phyloP scores from a whole-genome alignment of 2,329 filamentous ascomycete species.

The Hymenoscyphus fraxineus region DNA sequence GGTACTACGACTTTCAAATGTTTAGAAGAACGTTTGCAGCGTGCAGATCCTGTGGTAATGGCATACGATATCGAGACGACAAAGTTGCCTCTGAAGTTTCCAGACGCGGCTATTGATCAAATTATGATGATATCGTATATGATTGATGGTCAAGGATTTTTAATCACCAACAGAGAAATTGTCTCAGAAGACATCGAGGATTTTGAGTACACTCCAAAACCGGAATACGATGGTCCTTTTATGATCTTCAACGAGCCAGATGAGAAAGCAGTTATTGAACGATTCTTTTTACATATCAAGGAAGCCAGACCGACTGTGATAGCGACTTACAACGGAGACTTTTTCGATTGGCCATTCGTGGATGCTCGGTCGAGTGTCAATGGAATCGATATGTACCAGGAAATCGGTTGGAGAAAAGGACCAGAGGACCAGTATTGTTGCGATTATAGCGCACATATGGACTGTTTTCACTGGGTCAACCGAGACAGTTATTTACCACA shows the following conservation, averaged over 20 bases:
- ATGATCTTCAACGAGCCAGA: constrained; percentile 98
- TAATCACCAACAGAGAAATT: constrained; percentile 97
- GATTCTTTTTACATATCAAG: constrained; percentile 95
- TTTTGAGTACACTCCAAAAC: constrained; percentile 97
- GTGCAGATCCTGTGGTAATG: constrained; percentile 95
- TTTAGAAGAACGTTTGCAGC: constrained; percentile 81
- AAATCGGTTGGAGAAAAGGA: constrained; percentile 96
- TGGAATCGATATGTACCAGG: constrained; percentile 98
- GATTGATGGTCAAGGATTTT: constrained; percentile 96
- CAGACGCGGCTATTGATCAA: constrained; percentile 88
- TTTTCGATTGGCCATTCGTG: constrained; percentile 99
- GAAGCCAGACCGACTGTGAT: constrained; percentile 93
- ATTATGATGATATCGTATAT: constrained; percentile 99
- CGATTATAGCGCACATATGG: constrained; percentile 96
- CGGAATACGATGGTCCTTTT: constrained; percentile 91
- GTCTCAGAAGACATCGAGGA: constrained; percentile 96
- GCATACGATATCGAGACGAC: constrained; percentile 99
- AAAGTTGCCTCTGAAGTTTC: constrained; percentile 93
- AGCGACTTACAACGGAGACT: constrained; percentile 99
- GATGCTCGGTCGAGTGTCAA: constrained; percentile 89
- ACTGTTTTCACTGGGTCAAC: constrained; percentile 98
- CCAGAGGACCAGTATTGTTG: constrained; percentile 95
- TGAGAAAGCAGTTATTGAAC: constrained; percentile 80
- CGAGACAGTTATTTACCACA: constrained; percentile 97
- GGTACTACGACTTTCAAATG: constrained; percentile 78